These are phyloP conservation scores for Ceratobasidium sp. DNA, from an alignment of 1,284 basidiomycete genomes.

Conservation along the genomic window DNA sequence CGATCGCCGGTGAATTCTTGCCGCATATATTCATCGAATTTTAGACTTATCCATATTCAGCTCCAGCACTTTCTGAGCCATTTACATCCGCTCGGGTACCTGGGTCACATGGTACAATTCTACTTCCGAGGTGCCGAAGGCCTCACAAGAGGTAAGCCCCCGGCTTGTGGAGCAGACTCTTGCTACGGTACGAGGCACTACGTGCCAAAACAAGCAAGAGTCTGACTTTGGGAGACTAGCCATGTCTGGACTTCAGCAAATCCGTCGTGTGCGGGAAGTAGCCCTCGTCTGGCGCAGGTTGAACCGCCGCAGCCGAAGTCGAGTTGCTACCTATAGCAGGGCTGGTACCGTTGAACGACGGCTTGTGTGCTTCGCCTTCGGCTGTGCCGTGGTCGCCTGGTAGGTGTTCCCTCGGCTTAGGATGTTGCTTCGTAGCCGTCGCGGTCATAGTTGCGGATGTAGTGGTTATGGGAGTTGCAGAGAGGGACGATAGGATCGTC, in stretches of 20 bases:
- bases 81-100: too few relatives aligned
- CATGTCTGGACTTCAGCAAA: constrained; percentile 84
- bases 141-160: too few relatives aligned
- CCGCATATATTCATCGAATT: too few relatives aligned
- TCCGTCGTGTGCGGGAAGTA: constrained; percentile 88
- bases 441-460: constrained; percentile 53
- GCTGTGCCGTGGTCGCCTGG: constrained; percentile 85
- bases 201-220: too few relatives aligned
- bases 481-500: constrained; percentile 57
- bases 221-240: too few relatives aligned
- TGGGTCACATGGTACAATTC: too few relatives aligned
- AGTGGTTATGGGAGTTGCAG: constrained; percentile 52
- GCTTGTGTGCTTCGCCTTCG: constrained; percentile 76
- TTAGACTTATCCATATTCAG: too few relatives aligned
- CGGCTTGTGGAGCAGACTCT: too few relatives aligned
- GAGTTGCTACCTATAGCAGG: constrained; percentile 53
- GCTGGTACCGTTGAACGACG: constrained; percentile 67
- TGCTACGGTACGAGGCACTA: too few relatives aligned
- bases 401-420: constrained; percentile 90
- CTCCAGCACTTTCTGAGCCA: too few relatives aligned
- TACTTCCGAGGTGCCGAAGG: too few relatives aligned
- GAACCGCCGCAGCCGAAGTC: background rate
- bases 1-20: too few relatives aligned
- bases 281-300: constrained; percentile 79
- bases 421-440: constrained; percentile 68